Evolutionary conservation across 768 basidiomycete species (phyloP).

Genomic region (Termitomyces sp.): DNA sequence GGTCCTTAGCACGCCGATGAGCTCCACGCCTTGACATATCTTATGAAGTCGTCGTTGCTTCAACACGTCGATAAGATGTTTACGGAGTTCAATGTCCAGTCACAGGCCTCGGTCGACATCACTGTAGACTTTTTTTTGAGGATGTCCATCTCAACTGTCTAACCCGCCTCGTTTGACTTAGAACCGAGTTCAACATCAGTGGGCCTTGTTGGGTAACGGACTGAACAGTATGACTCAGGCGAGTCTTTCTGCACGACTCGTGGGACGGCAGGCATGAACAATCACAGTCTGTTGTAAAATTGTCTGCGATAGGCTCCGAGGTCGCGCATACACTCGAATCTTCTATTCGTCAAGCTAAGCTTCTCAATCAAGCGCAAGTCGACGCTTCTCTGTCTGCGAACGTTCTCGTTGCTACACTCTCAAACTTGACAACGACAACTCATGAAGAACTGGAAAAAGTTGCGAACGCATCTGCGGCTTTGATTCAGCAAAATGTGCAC

Average conservation of each 20-base stretch:
- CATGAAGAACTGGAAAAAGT: slow-evolving; percentile 43
- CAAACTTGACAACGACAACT: slow-evolving; percentile 33
- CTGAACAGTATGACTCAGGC: slow-evolving; percentile 12
- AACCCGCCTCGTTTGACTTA: not conserved
- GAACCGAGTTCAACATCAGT: slow-evolving; percentile 10
- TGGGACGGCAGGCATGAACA: not conserved
- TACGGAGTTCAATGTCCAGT: slow-evolving; percentile 3
- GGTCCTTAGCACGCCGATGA: slow-evolving; percentile 5
- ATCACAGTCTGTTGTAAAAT: slow-evolving; percentile 16
- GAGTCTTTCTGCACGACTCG: not conserved
- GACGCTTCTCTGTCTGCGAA: slow-evolving; percentile 31
- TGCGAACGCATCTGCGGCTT: slow-evolving; percentile 34
- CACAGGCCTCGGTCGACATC: slow-evolving; percentile 10
- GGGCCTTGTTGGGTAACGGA: slow-evolving; percentile 8
- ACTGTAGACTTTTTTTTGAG: slow-evolving; percentile 2
- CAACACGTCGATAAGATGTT: slow-evolving; percentile 4
- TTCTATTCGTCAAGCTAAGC: slow-evolving; percentile 15
- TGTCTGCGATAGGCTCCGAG: slow-evolving; percentile 17
- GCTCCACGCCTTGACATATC: not conserved
- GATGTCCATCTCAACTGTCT: not conserved
- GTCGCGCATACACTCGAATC: slow-evolving; percentile 26
- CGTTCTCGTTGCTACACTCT: slow-evolving; percentile 31
- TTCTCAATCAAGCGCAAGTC: slow-evolving; percentile 26
- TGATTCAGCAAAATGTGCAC: slow-evolving; percentile 27
- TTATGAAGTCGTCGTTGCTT: not conserved